Percentiles rank a stretch among this genome's conserved stretches.
Conservation (phyloP, 2,329 filamentous ascomycete species). For the Talaromyces sp. region DNA sequence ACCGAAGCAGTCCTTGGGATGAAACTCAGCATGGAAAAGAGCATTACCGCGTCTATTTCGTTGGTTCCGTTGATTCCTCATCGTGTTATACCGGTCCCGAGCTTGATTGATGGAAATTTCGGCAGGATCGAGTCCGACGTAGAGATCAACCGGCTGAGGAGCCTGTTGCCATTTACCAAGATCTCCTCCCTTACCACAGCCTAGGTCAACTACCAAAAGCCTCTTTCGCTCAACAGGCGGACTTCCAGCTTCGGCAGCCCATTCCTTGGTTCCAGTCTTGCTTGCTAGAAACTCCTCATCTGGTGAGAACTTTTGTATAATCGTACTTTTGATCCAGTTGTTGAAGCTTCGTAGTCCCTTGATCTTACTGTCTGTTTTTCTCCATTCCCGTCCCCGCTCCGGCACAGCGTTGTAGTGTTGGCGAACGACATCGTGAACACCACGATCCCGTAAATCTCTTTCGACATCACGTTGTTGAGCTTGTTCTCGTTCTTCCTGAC, state of each 20-base stretch:
- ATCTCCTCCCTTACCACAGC: constrained; percentile 95
- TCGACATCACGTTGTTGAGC: constrained; percentile 39
- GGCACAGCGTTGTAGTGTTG: constrained; percentile 97
- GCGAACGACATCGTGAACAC: constrained; percentile 79
- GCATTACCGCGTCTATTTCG: constrained; percentile 54
- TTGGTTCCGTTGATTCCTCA: constrained; percentile 57
- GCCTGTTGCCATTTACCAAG: constrained; percentile 94
- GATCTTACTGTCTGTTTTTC: constrained; percentile 89
- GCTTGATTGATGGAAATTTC: constrained; percentile 91
- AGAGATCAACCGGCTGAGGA: constrained; percentile 84
- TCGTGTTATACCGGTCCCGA: constrained; percentile 72
- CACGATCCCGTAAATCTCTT: constrained; percentile 45
- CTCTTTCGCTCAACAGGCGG: constrained; percentile 47
- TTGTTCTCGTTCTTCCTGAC: constrained; percentile 45
- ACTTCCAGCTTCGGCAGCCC: constrained; percentile 39
- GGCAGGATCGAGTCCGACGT: constrained; percentile 90
- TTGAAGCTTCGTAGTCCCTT: constrained; percentile 93
- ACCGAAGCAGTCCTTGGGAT: constrained; percentile 88
- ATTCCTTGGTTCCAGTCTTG: constrained; percentile 44
- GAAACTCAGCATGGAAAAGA: constrained; percentile 82
- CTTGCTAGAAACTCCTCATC: constrained; percentile 67
- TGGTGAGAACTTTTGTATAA: constrained; percentile 94
- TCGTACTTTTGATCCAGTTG: constrained; percentile 97
- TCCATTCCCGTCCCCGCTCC: constrained; percentile 89
- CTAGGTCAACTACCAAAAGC: constrained; percentile 84